Evolutionary conservation across 768 basidiomycete genomes (phyloP).

Genomic region (Pleurotus platypus): DNA sequence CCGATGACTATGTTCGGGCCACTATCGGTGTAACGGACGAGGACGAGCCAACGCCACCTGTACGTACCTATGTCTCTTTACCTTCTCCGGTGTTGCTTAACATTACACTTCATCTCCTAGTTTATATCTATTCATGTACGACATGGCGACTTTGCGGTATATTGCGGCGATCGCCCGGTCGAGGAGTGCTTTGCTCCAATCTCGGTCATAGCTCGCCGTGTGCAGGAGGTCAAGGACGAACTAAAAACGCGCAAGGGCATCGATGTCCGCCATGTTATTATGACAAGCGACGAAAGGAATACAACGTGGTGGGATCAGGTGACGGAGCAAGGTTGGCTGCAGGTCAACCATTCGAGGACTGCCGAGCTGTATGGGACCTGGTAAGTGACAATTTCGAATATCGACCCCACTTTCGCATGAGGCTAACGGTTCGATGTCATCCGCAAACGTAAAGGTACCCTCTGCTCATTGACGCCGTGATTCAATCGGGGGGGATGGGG

Average conservation of each 20-base stretch:
- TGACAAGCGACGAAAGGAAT: conserved; percentile 63
- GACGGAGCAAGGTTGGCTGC: conserved; percentile 44
- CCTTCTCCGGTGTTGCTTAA: not conserved
- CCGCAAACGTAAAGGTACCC: conserved; percentile 50
- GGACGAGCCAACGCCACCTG: conserved; percentile 41
- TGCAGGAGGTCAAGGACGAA: conserved; percentile 51
- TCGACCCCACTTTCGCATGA: not conserved
- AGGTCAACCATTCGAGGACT: conserved; percentile 47
- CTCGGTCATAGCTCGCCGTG: conserved; percentile 49
- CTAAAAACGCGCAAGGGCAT: conserved; percentile 41
- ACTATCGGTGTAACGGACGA: conserved; percentile 31
- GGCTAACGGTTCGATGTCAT: not conserved
- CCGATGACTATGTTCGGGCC: conserved; percentile 40
- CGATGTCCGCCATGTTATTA: conserved; percentile 48
- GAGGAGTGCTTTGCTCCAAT: conserved; percentile 52
- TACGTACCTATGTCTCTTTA: conserved; percentile 22
- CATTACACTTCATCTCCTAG: conserved; percentile 20
- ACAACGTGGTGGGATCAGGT: conserved; percentile 58
- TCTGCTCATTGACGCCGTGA: conserved; percentile 66
- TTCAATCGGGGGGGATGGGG: conserved; percentile 63
- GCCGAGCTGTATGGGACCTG: conserved; percentile 44
- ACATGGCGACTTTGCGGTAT: conserved; percentile 47
- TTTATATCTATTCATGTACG: conserved; percentile 59
- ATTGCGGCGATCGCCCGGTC: conserved; percentile 38
- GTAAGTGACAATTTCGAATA: conserved; percentile 25